These are phyloP conservation scores for Melocanna baccifera DNA, from an alignment of 176 grass and related monocot species.

Conservation along the genomic window DNA sequence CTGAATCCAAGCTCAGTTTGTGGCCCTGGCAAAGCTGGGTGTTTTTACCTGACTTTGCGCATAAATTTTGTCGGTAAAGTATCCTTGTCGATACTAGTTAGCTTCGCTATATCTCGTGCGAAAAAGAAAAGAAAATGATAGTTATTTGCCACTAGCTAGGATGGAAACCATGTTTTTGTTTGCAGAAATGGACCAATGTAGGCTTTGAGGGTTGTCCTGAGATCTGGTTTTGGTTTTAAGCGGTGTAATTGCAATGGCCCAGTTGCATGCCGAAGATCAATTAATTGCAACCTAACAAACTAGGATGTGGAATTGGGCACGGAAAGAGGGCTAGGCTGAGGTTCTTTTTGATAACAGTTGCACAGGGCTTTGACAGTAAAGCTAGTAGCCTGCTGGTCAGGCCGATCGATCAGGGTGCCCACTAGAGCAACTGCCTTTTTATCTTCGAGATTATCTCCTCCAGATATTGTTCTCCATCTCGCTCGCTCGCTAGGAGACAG, in stretches of 20 bases:
- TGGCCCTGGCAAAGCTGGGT: background rate
- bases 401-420: background rate
- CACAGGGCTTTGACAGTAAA: slow-evolving; percentile 3
- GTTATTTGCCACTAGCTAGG: background rate
- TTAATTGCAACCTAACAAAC: slow-evolving; percentile 32
- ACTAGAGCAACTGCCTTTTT: background rate
- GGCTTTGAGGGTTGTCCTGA: slow-evolving; percentile 29
- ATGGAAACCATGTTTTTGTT: slow-evolving; percentile 21
- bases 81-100: slow-evolving; percentile 13
- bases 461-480: background rate
- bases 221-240: slow-evolving; percentile 18
- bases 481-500: background rate
- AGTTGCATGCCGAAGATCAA: background rate
- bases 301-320: background rate
- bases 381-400: background rate
- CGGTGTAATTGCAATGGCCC: slow-evolving; percentile 17
- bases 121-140: background rate
- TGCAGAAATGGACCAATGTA: slow-evolving; percentile 47
- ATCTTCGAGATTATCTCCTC: background rate
- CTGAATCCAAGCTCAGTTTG: slow-evolving; percentile 15
- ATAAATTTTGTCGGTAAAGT: background rate
- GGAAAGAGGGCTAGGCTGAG: background rate
- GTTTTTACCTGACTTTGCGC: background rate
- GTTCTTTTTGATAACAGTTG: background rate
- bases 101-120: background rate